Evolutionary conservation across 192 early-diverging fungal species (phyloP), one percentile per base, ranked within the genome.

Genomic region (Linnemannia exigua): DNA sequence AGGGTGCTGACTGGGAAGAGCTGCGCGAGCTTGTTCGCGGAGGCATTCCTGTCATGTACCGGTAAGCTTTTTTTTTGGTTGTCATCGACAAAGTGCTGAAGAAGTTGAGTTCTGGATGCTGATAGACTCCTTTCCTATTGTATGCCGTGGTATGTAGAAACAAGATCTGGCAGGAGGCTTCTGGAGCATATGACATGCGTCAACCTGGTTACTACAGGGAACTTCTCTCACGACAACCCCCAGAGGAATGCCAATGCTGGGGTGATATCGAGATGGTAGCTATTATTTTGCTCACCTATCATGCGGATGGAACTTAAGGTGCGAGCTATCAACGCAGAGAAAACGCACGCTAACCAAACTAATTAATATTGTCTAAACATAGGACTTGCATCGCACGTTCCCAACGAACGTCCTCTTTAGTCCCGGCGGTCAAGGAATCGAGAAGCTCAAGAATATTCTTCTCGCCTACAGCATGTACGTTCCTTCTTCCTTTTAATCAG

Each of bases 361-460:
- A n/a, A 41, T 5, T 70, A 36, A 0, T 20, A n/a, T 22, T 38
- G 37, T 41, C 41, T 47, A 14, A 31, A 66, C n/a, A 11, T 58
- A 86, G 84, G 84, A 86, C 46, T 51, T 86, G 20, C 84, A 86
- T 44, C 84, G 84, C 58, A 86, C 84, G 1, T 86, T 80, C 46
- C 84, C 84, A 48, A 86, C 84, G 25, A 86, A 86, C 52, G 70
- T 86, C n/a, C 41, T 86, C 37, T 86, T 86, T 68, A 75, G 84
- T 8, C 84, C 84, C 15, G 84, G 84, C 37, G 84, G 84, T 3
- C 84, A 86, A 4, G 84, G 84, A 3, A 86, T 86, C 50, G 84
- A 77, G 11, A 86, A 86, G 25, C 79, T 86, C 20, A 86, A 80
- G 78, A 76, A 86, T 36, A 86, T 86, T 33, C 69, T 86, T 31